Percentiles rank a stretch among this genome's conserved stretches.
Evolutionary conservation across 2,329 filamentous ascomycete genomes (phyloP).

Genomic region (Conoideocrella luteorostrata): DNA sequence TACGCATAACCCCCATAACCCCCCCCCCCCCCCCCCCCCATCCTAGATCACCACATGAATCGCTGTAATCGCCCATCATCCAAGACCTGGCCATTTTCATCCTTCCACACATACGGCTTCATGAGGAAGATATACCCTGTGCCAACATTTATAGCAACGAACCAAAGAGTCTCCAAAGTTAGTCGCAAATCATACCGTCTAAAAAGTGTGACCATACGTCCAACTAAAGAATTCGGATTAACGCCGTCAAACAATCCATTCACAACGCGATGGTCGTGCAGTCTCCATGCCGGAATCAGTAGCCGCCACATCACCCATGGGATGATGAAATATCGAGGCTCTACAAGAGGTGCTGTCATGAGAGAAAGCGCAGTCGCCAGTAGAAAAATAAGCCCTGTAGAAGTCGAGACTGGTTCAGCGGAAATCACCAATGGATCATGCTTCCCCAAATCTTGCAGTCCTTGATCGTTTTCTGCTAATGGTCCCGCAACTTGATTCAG

Average conservation of each 20-base stretch:
- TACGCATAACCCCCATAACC: no score
- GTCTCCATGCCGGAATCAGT: conserved; percentile 54
- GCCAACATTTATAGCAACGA: conserved; percentile 54
- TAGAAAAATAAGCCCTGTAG: conserved; percentile 52
- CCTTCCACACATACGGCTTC: conserved; percentile 60
- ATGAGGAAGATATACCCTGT: conserved; percentile 69
- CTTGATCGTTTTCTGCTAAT: conserved; percentile 1
- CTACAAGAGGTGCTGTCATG: conserved; percentile 83
- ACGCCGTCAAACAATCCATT: neutral
- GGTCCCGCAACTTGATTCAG: neutral
- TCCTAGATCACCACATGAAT: conserved; percentile 81
- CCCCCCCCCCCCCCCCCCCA: no score
- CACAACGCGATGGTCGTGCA: conserved; percentile 14
- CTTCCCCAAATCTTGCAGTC: conserved; percentile 14
- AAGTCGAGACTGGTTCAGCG: conserved; percentile 33
- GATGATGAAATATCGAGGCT: conserved; percentile 92
- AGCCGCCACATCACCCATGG: conserved; percentile 92
- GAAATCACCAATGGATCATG: conserved; percentile 21
- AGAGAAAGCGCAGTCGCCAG: conserved; percentile 70
- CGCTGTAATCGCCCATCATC: conserved; percentile 58
- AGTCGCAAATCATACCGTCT: conserved; percentile 39
- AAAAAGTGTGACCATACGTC: conserved; percentile 8
- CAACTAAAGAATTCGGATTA: neutral
- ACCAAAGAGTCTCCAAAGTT: conserved; percentile 61
- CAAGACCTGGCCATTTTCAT: conserved; percentile 42